Conservation (phyloP, 2,329 filamentous ascomycete species). For the Lecanicillium sp. region DNA sequence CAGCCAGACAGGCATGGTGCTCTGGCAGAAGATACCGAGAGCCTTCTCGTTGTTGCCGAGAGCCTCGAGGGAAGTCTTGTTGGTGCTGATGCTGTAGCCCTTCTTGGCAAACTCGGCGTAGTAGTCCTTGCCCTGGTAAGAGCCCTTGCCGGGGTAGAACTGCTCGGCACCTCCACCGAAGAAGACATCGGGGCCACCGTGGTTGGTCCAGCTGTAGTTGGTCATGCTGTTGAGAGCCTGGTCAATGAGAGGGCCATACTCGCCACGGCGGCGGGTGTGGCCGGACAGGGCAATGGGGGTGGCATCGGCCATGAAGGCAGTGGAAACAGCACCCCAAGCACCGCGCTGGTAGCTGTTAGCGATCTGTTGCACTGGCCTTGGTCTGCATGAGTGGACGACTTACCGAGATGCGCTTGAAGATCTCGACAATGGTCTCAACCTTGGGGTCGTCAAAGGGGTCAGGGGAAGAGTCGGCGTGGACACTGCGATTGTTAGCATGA, state of each 20-base stretch:
- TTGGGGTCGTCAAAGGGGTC: constrained; percentile 76
- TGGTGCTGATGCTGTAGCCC: constrained; percentile 64
- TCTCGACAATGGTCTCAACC: constrained; percentile 74
- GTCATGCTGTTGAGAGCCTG: constrained; percentile 67
- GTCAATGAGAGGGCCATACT: constrained; percentile 68
- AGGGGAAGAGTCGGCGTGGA: constrained; percentile 71
- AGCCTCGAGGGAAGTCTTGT: constrained; percentile 62
- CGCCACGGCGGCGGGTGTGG: constrained; percentile 62
- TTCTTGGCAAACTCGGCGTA: constrained; percentile 68
- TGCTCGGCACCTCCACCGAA: constrained; percentile 80
- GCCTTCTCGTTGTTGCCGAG: constrained; percentile 53
- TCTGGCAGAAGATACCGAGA: constrained; percentile 70
- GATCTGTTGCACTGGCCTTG: neutral
- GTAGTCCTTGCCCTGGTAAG: constrained; percentile 67
- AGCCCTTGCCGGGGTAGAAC: constrained; percentile 58
- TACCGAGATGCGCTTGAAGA: constrained; percentile 63
- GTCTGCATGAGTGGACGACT: constrained; percentile 21
- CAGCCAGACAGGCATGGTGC: constrained; percentile 76
- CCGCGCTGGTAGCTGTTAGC: constrained; percentile 30
- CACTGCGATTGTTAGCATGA: constrained; percentile 22
- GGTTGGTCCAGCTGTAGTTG: constrained; percentile 76
- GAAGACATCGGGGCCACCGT: constrained; percentile 68
- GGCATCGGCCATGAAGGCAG: constrained; percentile 75
- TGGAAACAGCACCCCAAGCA: constrained; percentile 62
- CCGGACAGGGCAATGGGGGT: constrained; percentile 69